Base-by-base conservation (phyloP, 257 asterid species). In the Capsicum baccatum region DNA sequence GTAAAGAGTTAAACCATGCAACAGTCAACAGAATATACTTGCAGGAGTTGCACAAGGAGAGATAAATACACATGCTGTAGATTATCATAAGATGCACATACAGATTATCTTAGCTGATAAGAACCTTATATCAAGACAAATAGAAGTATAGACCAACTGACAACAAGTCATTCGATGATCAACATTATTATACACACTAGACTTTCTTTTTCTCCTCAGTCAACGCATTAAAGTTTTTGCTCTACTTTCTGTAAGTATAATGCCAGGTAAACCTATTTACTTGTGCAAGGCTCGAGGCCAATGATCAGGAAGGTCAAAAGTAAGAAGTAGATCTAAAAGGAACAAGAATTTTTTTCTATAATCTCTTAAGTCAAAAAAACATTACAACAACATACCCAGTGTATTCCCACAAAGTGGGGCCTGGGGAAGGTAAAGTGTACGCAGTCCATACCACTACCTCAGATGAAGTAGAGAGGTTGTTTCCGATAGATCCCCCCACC, bases 161-260 rank as follows among this genome's bases (percentile, higher is more conserved):
- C 42, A 21, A 50, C 4, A 5, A 76, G 48, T 37, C 81, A 76
- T 52, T 47, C 48, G 35, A 76, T 50, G 48, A 76, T 50, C 50
- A 73, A 50, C 80, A 74, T 50, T 16, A 50, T 50, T 74, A 74
- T 76, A 54, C 81, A 26, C 81, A 26, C 26, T 76, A 76, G 64
- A 76, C 13, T 76, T 76, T 8, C 48, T 3, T 54, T 76, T 69
- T 74, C 8, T 76, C 14, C 26, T 52, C 64, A 14, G 48, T 76
- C 63, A 76, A 54, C 19, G 9, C 50, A 8, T 76, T 26, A 26
- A 50, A 48, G 21, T 74, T 21, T 50, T 11, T 73, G 80, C 5
- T 73, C 58, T 6, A 13, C 21, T 76, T 50, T 76, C 44, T 52
- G 13, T 13, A 76, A 52, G 48, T 21, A 21, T 76, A 76, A 52